Conservation (phyloP, 164 flowering plant species). For the Houttuynia cordata region DNA sequence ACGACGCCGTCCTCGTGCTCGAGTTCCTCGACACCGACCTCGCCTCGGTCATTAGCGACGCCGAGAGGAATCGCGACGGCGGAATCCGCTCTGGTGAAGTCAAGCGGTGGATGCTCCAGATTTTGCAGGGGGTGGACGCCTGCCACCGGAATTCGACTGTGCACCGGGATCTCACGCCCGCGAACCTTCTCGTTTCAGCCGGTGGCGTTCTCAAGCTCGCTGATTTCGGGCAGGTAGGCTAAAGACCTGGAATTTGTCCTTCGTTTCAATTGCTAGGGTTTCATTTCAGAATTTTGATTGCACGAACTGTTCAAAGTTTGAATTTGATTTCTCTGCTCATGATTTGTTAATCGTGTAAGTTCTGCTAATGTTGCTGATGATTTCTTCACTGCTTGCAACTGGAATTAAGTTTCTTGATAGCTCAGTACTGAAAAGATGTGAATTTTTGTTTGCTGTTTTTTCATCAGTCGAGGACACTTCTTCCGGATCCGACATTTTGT, state of each 20-base stretch:
- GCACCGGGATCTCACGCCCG: slow-evolving; percentile 80
- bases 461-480: slow-evolving; percentile 72
- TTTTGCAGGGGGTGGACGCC: slow-evolving; percentile 55
- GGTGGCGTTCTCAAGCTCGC: slow-evolving; percentile 78
- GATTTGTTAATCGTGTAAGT: no score
- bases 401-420: no score
- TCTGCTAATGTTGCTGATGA: no score
- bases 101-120: slow-evolving; percentile 86
- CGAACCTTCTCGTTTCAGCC: slow-evolving; percentile 66
- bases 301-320: background rate
- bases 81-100: slow-evolving; percentile 49
- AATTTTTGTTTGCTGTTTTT: slow-evolving; percentile 5
- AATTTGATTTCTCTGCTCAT: no score
- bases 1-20: slow-evolving; percentile 78
- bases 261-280: background rate
- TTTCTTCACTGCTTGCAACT: no score
- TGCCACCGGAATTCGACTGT: slow-evolving; percentile 55
- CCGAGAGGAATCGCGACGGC: slow-evolving; percentile 32
- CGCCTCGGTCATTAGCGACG: slow-evolving; percentile 44
- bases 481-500: slow-evolving; percentile 28
- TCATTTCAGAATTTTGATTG: background rate
- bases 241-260: background rate
- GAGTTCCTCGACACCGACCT: slow-evolving; percentile 69
- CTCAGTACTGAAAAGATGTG: no score
- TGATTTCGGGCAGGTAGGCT: slow-evolving; percentile 79